A percentile compares a stretch with the other conserved stretches of the same genome.
Evolutionary conservation across 768 basidiomycete genomes (phyloP).

Genomic region (Suillus cothurnatus): DNA sequence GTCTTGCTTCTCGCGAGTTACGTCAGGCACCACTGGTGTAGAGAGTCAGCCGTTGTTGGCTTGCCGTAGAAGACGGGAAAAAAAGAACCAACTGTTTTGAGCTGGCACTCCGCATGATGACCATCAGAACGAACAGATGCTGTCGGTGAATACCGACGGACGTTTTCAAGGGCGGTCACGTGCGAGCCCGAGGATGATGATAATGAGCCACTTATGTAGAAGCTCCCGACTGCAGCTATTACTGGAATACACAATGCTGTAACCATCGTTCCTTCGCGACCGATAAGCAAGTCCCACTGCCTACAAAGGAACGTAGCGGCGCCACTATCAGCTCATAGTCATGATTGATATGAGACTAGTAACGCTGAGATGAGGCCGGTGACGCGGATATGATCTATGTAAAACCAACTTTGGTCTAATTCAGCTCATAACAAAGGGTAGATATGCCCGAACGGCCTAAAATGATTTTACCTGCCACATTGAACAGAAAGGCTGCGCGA

Average conservation of each 20-base stretch:
- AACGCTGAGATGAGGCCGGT: neutral
- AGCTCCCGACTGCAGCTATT: neutral
- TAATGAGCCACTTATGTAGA: slow-evolving; percentile 2
- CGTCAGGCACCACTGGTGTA: neutral
- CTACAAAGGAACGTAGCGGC: neutral
- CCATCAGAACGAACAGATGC: neutral
- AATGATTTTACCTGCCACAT: neutral
- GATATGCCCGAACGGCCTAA: neutral
- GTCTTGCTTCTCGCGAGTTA: neutral
- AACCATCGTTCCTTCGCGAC: slow-evolving; percentile 5
- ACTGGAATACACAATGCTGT: neutral
- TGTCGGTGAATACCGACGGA: neutral
- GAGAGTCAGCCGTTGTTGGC: neutral
- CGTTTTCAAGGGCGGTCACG: neutral
- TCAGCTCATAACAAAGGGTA: neutral
- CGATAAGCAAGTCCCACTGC: slow-evolving; percentile 8
- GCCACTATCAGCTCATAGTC: slow-evolving; percentile 1
- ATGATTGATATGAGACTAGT: slow-evolving; percentile 1
- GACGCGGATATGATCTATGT: slow-evolving; percentile 4
- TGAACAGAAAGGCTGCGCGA: neutral
- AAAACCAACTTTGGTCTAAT: neutral
- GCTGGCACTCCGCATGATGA: neutral
- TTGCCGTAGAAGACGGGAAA: neutral
- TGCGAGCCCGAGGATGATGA: slow-evolving; percentile 3
- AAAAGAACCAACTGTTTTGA: neutral